Percentiles rank a stretch among this genome's conserved stretches.
Conservation (phyloP, 1,284 basidiomycete genomes). For the Fomitopsis betulina region DNA sequence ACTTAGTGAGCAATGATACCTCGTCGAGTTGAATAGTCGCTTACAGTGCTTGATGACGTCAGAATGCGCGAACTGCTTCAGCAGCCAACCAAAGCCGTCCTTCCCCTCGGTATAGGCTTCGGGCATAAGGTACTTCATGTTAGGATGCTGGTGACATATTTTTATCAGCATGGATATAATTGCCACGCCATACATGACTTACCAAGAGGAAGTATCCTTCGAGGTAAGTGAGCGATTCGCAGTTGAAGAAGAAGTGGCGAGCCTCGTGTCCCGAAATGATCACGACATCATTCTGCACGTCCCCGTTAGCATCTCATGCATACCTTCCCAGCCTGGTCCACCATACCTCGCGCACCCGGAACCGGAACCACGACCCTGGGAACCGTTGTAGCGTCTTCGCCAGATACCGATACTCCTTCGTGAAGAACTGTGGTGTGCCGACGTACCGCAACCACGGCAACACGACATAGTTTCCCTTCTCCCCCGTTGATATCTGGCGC, state of each 20-base stretch:
- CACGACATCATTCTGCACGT: not conserved
- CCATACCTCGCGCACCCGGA: not conserved
- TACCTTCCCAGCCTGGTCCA: too few relatives aligned
- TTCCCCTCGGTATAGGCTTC: not conserved
- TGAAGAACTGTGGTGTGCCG: slow-evolving; percentile 3
- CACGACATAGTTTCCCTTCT: not conserved
- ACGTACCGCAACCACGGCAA: slow-evolving; percentile 1
- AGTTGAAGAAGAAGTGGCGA: slow-evolving; percentile 1
- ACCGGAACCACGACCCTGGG: slow-evolving; percentile 1
- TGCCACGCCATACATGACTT: not conserved
- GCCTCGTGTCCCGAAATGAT: not conserved
- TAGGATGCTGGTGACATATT: not conserved
- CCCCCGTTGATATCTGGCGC: not conserved
- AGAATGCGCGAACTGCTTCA: not conserved
- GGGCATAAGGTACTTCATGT: not conserved
- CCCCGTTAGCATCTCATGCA: not conserved
- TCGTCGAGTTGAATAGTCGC: not conserved
- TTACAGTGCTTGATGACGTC: not conserved
- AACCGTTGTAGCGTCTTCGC: not conserved
- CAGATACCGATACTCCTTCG: slow-evolving; percentile 1
- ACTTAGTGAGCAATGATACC: not conserved
- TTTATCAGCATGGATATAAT: too few relatives aligned
- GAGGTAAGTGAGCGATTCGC: not conserved
- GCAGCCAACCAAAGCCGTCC: slow-evolving; percentile 1
- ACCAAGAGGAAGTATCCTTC: slow-evolving; percentile 3